Evolutionary conservation across 345 rosid genomes (phyloP), one percentile per base, ranked within the genome.

Genomic region (Rhodamnia rubescens): DNA sequence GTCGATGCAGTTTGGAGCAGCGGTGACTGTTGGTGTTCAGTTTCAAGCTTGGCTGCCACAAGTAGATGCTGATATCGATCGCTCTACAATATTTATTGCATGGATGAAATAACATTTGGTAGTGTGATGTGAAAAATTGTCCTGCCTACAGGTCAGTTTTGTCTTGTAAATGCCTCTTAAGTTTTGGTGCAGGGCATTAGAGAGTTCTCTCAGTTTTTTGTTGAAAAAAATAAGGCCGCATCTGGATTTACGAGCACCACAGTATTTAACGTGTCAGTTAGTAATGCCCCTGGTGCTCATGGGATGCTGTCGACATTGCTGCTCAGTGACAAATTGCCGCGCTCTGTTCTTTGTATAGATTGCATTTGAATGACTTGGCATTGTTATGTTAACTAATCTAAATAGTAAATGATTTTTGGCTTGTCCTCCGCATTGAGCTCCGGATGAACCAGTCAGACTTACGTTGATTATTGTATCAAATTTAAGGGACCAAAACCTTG

Each of bases 11-110:
- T 91, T 53, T 96, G 99, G 99, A 91, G 95, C 88, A 85, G 83
- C 10, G 99, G 96, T 53, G 95, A 89, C 80, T 86, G 91, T 61
- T 95, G 98, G 98, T 90, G 94, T 52, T 85, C 84, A 51, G 88
- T 94, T 83, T 88, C 89, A 56, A 64, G 84, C 59, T 61, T 82
- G 42, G 18, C 50, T 8, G 84, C 82, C 53, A 74, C 61, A 59
- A 81, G 50, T 52, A 14, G 74, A 40, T 59, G 84, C 54, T 81
- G 81, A 81, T 29, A 15, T 14, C 8, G 36, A 22, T 15, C 55
- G 26, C 55, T 29, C 78, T 64, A 32, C 78, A 32, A 32, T 9
- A 9, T 64, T 64, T 64, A 32, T 64, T 69, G 78, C 47, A 18
- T 2, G 78, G 47, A 32, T 69, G 78, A 47, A 69, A 69, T 4